These are phyloP conservation scores for Cladosporium sp. DNA, from an alignment of 2,329 filamentous ascomycete genomes.

Conservation along the genomic window DNA sequence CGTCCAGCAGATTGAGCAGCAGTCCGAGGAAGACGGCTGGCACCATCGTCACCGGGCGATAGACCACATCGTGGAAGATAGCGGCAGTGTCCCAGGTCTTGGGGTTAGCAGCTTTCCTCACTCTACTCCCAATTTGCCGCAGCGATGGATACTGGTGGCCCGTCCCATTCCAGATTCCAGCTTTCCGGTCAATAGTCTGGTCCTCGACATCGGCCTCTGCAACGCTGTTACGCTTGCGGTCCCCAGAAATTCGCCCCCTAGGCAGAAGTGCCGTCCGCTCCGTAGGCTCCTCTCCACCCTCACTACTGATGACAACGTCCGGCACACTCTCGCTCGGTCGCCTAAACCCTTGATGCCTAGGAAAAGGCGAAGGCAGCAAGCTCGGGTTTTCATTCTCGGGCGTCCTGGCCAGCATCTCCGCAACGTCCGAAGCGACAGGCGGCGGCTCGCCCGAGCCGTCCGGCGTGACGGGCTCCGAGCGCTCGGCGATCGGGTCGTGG, in stretches of 20 bases:
- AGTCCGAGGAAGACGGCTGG: conserved; percentile 85
- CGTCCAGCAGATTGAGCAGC: conserved; percentile 88
- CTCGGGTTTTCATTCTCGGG: neutral
- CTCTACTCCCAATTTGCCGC: conserved; percentile 2
- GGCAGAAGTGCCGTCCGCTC: conserved; percentile 34
- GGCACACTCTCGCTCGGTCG: conserved; percentile 16
- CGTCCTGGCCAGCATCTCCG: conserved; percentile 10
- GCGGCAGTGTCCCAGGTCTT: conserved; percentile 65
- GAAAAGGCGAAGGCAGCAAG: neutral
- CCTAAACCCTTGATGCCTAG: neutral
- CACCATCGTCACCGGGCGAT: conserved; percentile 64
- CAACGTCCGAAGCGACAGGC: conserved; percentile 1
- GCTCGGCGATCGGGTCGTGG: conserved; percentile 28
- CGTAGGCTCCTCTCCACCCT: conserved; percentile 17
- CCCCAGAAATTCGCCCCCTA: conserved; percentile 20
- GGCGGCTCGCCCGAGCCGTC: conserved; percentile 12
- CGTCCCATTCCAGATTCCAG: conserved; percentile 25
- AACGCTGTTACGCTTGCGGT: conserved; percentile 20
- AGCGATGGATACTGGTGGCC: conserved; percentile 26
- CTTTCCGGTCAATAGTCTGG: conserved; percentile 11
- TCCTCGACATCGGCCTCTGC: conserved; percentile 22
- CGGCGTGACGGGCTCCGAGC: conserved; percentile 29
- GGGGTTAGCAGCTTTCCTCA: conserved; percentile 47
- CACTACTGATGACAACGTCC: conserved; percentile 25
- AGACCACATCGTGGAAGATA: conserved; percentile 58